Conservation (phyloP, 306 rosid genomes). For the Cucurbita ficifolia region DNA sequence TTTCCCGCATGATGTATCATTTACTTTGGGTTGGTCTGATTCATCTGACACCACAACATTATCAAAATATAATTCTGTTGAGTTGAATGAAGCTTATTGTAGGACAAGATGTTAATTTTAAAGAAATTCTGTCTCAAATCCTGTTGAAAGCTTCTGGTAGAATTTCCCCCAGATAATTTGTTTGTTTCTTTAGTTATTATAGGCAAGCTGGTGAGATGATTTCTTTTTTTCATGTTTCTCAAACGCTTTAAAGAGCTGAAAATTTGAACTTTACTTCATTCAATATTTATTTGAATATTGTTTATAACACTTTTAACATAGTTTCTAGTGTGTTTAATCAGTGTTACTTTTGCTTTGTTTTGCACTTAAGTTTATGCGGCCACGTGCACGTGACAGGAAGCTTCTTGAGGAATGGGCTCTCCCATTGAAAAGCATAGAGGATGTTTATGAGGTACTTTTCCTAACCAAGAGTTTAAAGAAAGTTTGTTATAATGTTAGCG, state of each 20-base stretch:
- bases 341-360: not conserved
- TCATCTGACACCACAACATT: not conserved
- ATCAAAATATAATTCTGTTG: not conserved
- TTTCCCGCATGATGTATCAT: not conserved
- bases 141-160: not conserved
- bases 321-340: not conserved
- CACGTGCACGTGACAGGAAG: constrained; percentile 83
- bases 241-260: not conserved
- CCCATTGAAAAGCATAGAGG: constrained; percentile 58
- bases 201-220: not conserved
- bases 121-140: not conserved
- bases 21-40: not conserved
- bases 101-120: not conserved
- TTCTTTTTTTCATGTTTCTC: not conserved
- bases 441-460: constrained; percentile 59
- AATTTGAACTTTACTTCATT: not conserved
- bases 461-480: not conserved
- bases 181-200: not conserved
- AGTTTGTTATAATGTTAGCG: not conserved
- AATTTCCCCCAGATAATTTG: not conserved
- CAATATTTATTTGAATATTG: not conserved
- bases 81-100: not conserved
- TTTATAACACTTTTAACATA: not conserved
- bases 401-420: constrained; percentile 86
- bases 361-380: constrained; percentile 68